Percentiles rank a stretch among this genome's conserved stretches.
Conservation (phyloP, 352 stramenopile genomes). For the Phytophthora fragariaefolia region DNA sequence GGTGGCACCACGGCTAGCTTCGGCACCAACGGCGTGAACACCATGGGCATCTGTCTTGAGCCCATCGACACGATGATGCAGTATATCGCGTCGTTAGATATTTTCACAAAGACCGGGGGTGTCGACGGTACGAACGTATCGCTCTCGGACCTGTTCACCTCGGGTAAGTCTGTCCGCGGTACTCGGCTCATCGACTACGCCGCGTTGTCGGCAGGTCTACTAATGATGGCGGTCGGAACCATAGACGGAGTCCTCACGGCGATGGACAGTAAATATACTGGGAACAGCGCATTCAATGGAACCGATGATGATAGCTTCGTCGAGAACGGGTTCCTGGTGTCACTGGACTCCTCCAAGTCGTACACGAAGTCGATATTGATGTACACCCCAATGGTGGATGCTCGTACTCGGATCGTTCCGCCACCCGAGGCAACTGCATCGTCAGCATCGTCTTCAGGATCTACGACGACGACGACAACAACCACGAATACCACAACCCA, state of each 20-base stretch:
- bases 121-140: constrained; percentile 16
- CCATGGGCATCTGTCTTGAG: constrained; percentile 47
- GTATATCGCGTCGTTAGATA: constrained; percentile 37
- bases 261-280: constrained; percentile 22
- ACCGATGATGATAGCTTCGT: too few relatives aligned
- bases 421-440: too few relatives aligned
- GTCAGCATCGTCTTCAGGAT: background rate
- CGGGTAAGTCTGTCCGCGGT: constrained; percentile 37
- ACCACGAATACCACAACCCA: too few relatives aligned
- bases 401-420: constrained; percentile 28
- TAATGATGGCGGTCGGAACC: too few relatives aligned
- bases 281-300: too few relatives aligned
- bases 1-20: constrained; percentile 34
- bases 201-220: constrained; percentile 11
- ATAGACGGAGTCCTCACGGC: background rate
- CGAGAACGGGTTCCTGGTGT: constrained; percentile 1
- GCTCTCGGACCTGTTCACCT: constrained; percentile 41
- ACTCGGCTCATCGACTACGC: constrained; percentile 34
- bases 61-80: constrained; percentile 41
- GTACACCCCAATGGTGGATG: constrained; percentile 40
- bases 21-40: constrained; percentile 19
- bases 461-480: background rate
- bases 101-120: constrained; percentile 26
- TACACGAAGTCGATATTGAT: constrained; percentile 11
- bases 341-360: background rate